Evolutionary conservation across 139 green algal species (phyloP).

Genomic region (Chlorella vulgaris): DNA sequence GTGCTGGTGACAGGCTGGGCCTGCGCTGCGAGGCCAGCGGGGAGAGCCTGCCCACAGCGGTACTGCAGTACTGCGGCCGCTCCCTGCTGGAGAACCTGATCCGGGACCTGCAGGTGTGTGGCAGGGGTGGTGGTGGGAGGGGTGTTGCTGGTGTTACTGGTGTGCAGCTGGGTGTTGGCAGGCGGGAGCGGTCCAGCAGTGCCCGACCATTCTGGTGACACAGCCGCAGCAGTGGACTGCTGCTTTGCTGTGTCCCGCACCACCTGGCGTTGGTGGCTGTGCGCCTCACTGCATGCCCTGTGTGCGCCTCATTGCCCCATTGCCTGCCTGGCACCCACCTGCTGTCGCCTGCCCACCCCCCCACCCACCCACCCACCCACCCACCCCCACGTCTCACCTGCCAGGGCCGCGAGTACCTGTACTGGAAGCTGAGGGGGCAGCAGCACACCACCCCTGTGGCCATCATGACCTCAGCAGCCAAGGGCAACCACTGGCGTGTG

Average conservation of each 20-base stretch:
- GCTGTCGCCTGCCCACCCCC: not conserved
- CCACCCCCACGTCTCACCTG: not conserved
- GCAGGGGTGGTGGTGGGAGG: not conserved
- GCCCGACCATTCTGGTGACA: too few relatives aligned
- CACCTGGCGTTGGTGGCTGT: too few relatives aligned
- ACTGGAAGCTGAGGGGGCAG: slow-evolving; percentile 85
- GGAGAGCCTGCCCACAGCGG: slow-evolving; percentile 88
- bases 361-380: not conserved
- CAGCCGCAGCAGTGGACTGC: too few relatives aligned
- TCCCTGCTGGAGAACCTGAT: slow-evolving; percentile 91
- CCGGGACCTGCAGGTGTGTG: slow-evolving; percentile 83
- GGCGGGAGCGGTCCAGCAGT: too few relatives aligned
- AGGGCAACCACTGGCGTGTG: slow-evolving; percentile 93
- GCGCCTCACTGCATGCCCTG: not conserved
- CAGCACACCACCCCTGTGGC: slow-evolving; percentile 88
- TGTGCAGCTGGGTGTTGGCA: too few relatives aligned
- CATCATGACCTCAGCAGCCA: slow-evolving; percentile 97
- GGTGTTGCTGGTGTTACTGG: too few relatives aligned
- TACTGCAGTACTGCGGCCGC: slow-evolving; percentile 94
- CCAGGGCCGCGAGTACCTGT: slow-evolving; percentile 92
- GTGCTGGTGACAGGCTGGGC: slow-evolving; percentile 92
- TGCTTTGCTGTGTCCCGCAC: too few relatives aligned
- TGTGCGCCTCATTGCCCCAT: too few relatives aligned
- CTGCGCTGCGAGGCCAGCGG: slow-evolving; percentile 86
- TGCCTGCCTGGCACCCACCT: not conserved